These are phyloP conservation scores for Trichoderma sp. DNA, from an alignment of 2,329 filamentous ascomycete species.

Conservation along the genomic window DNA sequence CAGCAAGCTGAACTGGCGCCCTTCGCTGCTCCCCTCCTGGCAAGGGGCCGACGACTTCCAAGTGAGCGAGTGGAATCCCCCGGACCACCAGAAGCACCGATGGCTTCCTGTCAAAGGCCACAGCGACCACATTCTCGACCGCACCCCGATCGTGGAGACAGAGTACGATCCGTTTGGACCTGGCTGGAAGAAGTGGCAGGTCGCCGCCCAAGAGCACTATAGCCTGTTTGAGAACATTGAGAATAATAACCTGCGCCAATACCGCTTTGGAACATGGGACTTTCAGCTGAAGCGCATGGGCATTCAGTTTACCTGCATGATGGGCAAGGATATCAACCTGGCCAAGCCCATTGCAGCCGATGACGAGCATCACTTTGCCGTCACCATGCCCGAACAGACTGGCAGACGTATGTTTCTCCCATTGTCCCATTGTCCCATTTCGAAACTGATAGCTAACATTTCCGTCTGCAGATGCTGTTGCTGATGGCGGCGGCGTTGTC, in stretches of 20 bases:
- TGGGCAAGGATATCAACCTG: constrained; percentile 49
- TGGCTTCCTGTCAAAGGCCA: constrained; percentile 44
- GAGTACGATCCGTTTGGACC: constrained; percentile 46
- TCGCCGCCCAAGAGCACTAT: constrained; percentile 48
- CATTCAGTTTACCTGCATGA: constrained; percentile 52
- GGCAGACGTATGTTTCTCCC: constrained; percentile 32
- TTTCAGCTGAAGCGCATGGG: constrained; percentile 50
- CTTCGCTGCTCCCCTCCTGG: constrained; percentile 38
- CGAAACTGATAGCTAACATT: constrained; percentile 20
- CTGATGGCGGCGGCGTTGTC: constrained; percentile 53
- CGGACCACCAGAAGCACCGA: constrained; percentile 43
- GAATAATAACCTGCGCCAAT: constrained; percentile 41
- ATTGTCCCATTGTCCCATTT: neutral
- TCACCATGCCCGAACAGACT: constrained; percentile 38
- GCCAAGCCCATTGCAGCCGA: constrained; percentile 44
- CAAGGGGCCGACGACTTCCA: constrained; percentile 30
- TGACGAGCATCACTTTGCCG: constrained; percentile 46
- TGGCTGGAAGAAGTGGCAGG: constrained; percentile 47
- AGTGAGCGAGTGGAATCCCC: constrained; percentile 31
- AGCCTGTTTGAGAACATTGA: constrained; percentile 51
- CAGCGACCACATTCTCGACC: constrained; percentile 38
- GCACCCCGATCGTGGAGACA: constrained; percentile 47
- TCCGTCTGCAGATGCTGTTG: constrained; percentile 38
- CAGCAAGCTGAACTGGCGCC: constrained; percentile 35
- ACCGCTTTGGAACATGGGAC: constrained; percentile 49